A percentile compares a stretch with the other conserved stretches of the same genome.
phyloP scores from a whole-genome alignment of 345 rosid species.

The Mallotus nudiflorus region DNA sequence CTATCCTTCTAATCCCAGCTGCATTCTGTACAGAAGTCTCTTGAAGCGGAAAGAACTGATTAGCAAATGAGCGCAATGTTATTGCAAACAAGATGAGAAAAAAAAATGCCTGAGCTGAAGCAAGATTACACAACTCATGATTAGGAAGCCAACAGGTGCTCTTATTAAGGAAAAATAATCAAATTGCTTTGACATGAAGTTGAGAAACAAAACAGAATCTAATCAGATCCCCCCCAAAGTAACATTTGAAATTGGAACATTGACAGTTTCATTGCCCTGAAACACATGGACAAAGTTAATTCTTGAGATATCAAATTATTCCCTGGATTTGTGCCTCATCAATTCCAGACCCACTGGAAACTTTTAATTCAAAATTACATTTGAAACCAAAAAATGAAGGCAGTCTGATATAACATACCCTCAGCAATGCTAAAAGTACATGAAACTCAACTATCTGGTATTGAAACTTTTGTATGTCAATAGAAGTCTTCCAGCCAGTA shows the following conservation, averaged over 20 bases:
- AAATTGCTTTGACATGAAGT: background rate
- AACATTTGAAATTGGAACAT: background rate
- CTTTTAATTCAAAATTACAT: constrained; percentile 8
- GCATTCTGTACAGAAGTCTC: too few relatives aligned
- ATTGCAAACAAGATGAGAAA: too few relatives aligned
- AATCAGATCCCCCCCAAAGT: background rate
- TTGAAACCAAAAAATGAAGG: constrained; percentile 4
- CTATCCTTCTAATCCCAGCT: too few relatives aligned
- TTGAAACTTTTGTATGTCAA: constrained; percentile 6
- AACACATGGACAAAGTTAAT: constrained; percentile 1
- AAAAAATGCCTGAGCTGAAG: too few relatives aligned
- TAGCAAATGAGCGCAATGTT: too few relatives aligned
- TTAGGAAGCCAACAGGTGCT: background rate
- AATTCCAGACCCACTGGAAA: background rate
- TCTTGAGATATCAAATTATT: background rate
- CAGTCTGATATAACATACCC: constrained; percentile 14
- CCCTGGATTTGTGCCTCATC: constrained; percentile 2
- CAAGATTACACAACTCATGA: background rate
- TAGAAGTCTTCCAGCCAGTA: background rate
- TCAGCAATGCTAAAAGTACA: constrained; percentile 2
- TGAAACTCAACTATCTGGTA: constrained; percentile 18
- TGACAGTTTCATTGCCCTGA: background rate
- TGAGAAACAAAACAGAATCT: background rate
- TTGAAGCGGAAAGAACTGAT: too few relatives aligned
- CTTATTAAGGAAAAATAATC: background rate